Evolutionary conservation across 352 stramenopile species (phyloP).

Genomic region (Peronospora farinosa): DNA sequence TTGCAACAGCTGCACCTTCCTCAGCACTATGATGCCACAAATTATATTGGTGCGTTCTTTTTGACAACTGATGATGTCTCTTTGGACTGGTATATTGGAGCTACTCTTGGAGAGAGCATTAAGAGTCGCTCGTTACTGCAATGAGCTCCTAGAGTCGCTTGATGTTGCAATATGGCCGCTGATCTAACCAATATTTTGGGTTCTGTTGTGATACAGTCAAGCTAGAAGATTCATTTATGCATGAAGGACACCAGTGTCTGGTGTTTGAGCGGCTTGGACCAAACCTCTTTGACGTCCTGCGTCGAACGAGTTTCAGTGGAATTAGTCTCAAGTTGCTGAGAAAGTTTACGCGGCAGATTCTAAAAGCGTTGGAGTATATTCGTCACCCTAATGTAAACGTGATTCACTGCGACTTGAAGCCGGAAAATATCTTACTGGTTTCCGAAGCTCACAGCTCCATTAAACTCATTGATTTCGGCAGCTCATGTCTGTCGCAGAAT

Average conservation of each 20-base stretch:
- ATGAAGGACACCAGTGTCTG: constrained; percentile 96
- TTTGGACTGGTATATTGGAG: constrained; percentile 11
- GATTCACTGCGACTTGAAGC: constrained; percentile 99
- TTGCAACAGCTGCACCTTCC: constrained; percentile 87
- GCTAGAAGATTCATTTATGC: constrained; percentile 92
- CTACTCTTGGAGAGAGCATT: constrained; percentile 17
- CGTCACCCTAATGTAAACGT: constrained; percentile 90
- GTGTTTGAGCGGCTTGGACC: constrained; percentile 94
- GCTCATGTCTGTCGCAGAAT: constrained; percentile 92
- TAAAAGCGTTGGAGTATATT: constrained; percentile 84
- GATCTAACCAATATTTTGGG: constrained; percentile 15
- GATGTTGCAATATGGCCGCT: background rate
- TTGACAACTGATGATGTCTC: background rate
- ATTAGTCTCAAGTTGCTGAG: constrained; percentile 92
- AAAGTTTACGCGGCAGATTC: constrained; percentile 95
- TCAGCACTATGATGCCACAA: constrained; percentile 59
- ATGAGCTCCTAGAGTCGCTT: constrained; percentile 6
- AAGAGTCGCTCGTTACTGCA: constrained; percentile 9
- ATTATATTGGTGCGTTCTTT: constrained; percentile 84
- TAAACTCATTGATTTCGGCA: constrained; percentile 99
- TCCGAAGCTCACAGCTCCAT: constrained; percentile 92
- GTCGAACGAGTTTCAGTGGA: constrained; percentile 89
- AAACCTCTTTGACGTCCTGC: constrained; percentile 96
- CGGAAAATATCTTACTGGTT: constrained; percentile 97
- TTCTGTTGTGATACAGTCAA: constrained; percentile 54